A percentile compares a stretch with the other conserved stretches of the same genome.
Conservation (phyloP, 1,139 yeast genomes). For the Candida sojae region DNA sequence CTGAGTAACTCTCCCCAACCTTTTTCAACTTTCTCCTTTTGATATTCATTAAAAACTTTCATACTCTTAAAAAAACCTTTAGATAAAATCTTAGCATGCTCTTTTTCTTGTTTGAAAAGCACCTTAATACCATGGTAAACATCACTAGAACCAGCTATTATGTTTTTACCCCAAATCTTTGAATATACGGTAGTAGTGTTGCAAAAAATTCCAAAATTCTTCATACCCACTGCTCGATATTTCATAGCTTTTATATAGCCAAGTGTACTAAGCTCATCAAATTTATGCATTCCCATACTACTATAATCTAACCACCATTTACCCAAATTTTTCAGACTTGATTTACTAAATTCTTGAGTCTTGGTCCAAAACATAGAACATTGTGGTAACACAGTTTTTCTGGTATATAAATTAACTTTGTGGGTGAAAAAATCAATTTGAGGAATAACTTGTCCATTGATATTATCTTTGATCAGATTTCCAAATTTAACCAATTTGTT, state of each 20-base stretch:
- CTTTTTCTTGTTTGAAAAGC: neutral
- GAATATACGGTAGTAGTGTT: neutral
- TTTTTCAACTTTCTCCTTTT: neutral
- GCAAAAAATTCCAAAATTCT: neutral
- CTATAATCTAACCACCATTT: conserved; percentile 2
- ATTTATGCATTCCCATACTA: neutral
- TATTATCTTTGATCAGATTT: neutral
- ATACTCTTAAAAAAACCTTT: neutral
- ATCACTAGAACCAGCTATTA: neutral
- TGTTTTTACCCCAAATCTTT: neutral
- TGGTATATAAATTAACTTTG: neutral
- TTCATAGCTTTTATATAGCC: conserved; percentile 1
- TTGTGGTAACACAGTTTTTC: neutral
- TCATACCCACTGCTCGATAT: conserved; percentile 3
- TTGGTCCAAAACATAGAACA: neutral
- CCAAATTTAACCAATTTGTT: conserved; percentile 9
- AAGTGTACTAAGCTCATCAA: neutral
- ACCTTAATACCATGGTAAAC: neutral
- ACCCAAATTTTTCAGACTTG: neutral
- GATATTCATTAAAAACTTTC: neutral
- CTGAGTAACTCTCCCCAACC: neutral
- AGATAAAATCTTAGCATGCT: neutral
- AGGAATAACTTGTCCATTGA: neutral
- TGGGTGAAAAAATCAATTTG: neutral
- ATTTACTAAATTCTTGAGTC: neutral